phyloP scores from a whole-genome alignment of 495 filamentous ascomycete genomes.

The Xylaria castorea region DNA sequence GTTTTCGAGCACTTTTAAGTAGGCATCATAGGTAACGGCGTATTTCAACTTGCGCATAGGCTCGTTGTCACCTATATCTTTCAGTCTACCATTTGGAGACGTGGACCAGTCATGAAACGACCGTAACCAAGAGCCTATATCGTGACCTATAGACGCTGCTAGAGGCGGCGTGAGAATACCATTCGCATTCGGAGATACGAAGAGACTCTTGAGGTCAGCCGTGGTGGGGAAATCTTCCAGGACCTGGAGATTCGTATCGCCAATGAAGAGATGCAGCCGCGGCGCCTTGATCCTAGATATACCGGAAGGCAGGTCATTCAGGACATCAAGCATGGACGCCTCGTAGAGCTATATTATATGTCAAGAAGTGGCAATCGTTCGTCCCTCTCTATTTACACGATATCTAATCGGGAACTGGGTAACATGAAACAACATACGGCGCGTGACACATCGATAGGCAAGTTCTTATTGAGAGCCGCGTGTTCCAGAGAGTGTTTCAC shows the following conservation, averaged over 20 bases:
- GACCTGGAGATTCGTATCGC: constrained; percentile 48
- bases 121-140: constrained; percentile 51
- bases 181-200: constrained; percentile 34
- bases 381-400: not conserved
- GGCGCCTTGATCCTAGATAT: constrained; percentile 48
- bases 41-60: constrained; percentile 54
- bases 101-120: constrained; percentile 51
- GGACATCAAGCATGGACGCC: constrained; percentile 1
- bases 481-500: constrained; percentile 56
- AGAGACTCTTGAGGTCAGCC: constrained; percentile 51
- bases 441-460: constrained; percentile 48
- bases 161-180: not conserved
- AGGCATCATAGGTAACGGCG: constrained; percentile 48
- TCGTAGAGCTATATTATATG: constrained; percentile 7
- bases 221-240: constrained; percentile 52
- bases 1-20: constrained; percentile 39
- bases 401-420: not conserved
- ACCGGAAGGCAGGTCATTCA: constrained; percentile 17
- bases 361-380: not conserved
- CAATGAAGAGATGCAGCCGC: constrained; percentile 45
- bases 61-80: constrained; percentile 40
- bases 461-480: constrained; percentile 46
- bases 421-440: constrained; percentile 45
- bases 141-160: constrained; percentile 44
- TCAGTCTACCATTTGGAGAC: constrained; percentile 25